Percentiles rank a stretch among this genome's conserved stretches.
Conservation (phyloP, 805 yeast species). For the Jamesozyma spencerorum region DNA sequence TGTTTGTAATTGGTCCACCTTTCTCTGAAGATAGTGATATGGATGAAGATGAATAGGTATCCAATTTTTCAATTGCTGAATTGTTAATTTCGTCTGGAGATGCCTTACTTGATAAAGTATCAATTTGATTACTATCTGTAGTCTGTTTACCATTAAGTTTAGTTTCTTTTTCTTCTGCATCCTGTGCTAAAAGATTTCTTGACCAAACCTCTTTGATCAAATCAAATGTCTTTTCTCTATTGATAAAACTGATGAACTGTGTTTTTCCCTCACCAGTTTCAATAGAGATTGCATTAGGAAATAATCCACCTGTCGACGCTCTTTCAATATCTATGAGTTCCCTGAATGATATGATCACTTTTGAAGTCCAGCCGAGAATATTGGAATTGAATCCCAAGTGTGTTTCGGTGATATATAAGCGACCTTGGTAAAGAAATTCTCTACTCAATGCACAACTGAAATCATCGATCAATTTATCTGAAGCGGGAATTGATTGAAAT, state of each 20-base stretch:
- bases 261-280: slow-evolving; percentile 57
- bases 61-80: slow-evolving; percentile 33
- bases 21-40: slow-evolving; percentile 4
- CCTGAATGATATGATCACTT: slow-evolving; percentile 56
- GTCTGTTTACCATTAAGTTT: neutral
- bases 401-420: slow-evolving; percentile 70
- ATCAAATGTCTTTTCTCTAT: slow-evolving; percentile 70
- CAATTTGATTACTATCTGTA: neutral
- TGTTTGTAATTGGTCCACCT: slow-evolving; percentile 11
- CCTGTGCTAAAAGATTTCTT: slow-evolving; percentile 19
- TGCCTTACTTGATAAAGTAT: neutral
- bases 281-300: slow-evolving; percentile 79
- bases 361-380: slow-evolving; percentile 85
- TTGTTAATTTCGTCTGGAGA: slow-evolving; percentile 11
- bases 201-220: slow-evolving; percentile 67
- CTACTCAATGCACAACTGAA: slow-evolving; percentile 78
- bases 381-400: slow-evolving; percentile 75
- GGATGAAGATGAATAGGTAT: slow-evolving; percentile 29
- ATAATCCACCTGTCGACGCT: slow-evolving; percentile 76
- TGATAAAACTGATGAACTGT: slow-evolving; percentile 78
- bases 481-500: slow-evolving; percentile 57
- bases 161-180: slow-evolving; percentile 4
- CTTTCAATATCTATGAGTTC: slow-evolving; percentile 62
- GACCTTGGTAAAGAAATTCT: slow-evolving; percentile 82
- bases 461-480: slow-evolving; percentile 74